Percentiles rank a stretch among this genome's conserved stretches.
Evolutionary conservation across 106 monocot genomes (phyloP).

Genomic region (Phalaenopsis equestris): DNA sequence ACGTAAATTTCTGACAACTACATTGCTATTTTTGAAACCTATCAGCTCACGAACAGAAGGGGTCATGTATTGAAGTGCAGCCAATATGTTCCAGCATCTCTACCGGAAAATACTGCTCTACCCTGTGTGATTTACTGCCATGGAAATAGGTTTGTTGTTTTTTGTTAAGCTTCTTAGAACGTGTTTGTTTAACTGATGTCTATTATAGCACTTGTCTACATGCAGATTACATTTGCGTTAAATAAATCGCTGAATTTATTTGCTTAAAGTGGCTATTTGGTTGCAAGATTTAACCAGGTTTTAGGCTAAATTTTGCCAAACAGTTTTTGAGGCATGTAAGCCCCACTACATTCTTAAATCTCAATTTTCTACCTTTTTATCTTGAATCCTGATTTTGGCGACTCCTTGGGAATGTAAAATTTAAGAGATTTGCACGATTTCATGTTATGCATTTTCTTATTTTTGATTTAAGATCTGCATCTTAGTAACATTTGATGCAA

Average conservation of each 20-base stretch:
- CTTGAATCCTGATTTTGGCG: too few relatives aligned
- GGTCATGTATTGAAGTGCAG: constrained; percentile 86
- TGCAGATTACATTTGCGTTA: not conserved
- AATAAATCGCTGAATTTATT: not conserved
- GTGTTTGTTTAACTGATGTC: not conserved
- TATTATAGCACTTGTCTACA: not conserved
- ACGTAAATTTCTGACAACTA: constrained; percentile 18
- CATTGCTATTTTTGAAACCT: constrained; percentile 16
- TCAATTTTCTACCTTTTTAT: too few relatives aligned
- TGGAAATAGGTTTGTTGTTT: constrained; percentile 71
- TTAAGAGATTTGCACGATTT: too few relatives aligned
- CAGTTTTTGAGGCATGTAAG: too few relatives aligned
- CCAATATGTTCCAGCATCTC: constrained; percentile 66
- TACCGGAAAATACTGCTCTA: constrained; percentile 61
- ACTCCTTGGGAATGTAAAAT: too few relatives aligned
- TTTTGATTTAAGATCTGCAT: too few relatives aligned
- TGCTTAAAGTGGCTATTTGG: not conserved
- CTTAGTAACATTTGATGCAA: too few relatives aligned
- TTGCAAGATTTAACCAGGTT: too few relatives aligned
- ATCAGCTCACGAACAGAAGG: constrained; percentile 81
- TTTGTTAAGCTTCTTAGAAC: not conserved
- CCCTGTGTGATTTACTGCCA: constrained; percentile 99
- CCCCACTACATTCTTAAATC: too few relatives aligned
- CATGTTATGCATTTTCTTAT: too few relatives aligned
- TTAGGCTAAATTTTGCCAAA: too few relatives aligned